phyloP scores from a whole-genome alignment of 2,329 filamentous ascomycete species.

The Nemania sp. region DNA sequence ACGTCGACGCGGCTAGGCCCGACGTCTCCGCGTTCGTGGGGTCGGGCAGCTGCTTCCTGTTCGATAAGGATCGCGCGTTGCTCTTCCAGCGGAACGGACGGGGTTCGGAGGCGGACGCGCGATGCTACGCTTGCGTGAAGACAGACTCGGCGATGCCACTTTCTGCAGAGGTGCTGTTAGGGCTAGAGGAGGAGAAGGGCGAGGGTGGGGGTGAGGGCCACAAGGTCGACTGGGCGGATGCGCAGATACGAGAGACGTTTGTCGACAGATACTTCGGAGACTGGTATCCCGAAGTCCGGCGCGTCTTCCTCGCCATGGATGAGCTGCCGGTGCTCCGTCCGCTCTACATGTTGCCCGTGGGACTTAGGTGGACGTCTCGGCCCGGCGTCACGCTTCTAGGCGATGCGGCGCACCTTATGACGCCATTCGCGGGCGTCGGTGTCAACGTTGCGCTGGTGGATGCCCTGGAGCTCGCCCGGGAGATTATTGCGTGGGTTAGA shows the following conservation, averaged over 20 bases:
- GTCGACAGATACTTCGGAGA: conserved; percentile 30
- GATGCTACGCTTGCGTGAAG: conserved; percentile 31
- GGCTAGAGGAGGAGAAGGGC: conserved; percentile 10
- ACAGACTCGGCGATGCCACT: conserved; percentile 13
- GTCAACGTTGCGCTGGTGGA: conserved; percentile 55
- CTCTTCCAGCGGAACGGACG: conserved; percentile 30
- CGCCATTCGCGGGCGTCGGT: conserved; percentile 53
- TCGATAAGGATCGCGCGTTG: conserved; percentile 23
- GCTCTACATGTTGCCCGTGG: conserved; percentile 36
- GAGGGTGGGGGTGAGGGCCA: conserved; percentile 12
- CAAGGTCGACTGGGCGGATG: conserved; percentile 31
- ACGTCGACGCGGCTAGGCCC: conserved; percentile 40
- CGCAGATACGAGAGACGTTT: conserved; percentile 16
- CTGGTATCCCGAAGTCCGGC: conserved; percentile 20
- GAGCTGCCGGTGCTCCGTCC: conserved; percentile 23
- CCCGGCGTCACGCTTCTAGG: conserved; percentile 55
- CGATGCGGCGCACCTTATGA: conserved; percentile 56
- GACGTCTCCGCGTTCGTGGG: conserved; percentile 45
- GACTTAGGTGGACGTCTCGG: conserved; percentile 32
- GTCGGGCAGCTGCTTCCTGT: conserved; percentile 44
- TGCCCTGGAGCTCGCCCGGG: conserved; percentile 45
- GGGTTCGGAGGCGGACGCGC: conserved; percentile 21
- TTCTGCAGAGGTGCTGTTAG: conserved; percentile 15
- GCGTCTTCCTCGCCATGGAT: conserved; percentile 21
- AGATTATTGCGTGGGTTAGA: conserved; percentile 23